Base-by-base conservation (phyloP, 75 land plant species). In the Cupressus sempervirens region DNA sequence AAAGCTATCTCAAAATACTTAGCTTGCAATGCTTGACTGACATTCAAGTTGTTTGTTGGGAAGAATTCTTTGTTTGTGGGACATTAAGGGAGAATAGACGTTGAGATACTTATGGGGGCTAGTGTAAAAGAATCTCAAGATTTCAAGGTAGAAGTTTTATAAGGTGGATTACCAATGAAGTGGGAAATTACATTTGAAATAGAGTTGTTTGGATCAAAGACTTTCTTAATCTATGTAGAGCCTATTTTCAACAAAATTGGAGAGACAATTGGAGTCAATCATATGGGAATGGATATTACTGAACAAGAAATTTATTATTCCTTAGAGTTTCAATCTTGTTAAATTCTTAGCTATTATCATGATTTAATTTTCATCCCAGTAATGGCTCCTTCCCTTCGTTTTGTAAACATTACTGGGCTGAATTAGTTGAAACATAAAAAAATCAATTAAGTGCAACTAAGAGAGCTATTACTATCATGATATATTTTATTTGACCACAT, bases 281-380 rank as follows among this genome's bases (percentile, higher is more conserved):
- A 94, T 79, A 88, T 94, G 89, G 94, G 94, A 7, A 90, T 96
- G 98, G 98, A 96, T 70, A 86, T 94, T 34, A 96, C 93, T 84
- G 98, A 94, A 74, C 94, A 94, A 94, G 97, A 91, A 76, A 84
- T 52, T 35, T n/a, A 14, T 26, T 70, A 40, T 74, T 23, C 38
- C 29, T 83, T 79, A 4, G 81, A 14, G 30, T 43, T 79, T 12
- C n/a, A 32, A 79, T 12, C 11, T 79, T 79, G 81, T 45, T 23
- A 11, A 43, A 45, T 79, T 38, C 26, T 79, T 9, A 23, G 46
- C 80, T 43, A 2, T 77, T 45, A 79, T 36, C 26, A 79, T 79
- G 46, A n/a, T 30, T 43, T 1, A 13, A 18, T 76, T 8, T 76
- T 76, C 67, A 62, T 62, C 29, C 67, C 7, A 26, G 9, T 23